phyloP scores from a whole-genome alignment of 2,329 filamentous ascomycete genomes.

The Fusarium sp. region DNA sequence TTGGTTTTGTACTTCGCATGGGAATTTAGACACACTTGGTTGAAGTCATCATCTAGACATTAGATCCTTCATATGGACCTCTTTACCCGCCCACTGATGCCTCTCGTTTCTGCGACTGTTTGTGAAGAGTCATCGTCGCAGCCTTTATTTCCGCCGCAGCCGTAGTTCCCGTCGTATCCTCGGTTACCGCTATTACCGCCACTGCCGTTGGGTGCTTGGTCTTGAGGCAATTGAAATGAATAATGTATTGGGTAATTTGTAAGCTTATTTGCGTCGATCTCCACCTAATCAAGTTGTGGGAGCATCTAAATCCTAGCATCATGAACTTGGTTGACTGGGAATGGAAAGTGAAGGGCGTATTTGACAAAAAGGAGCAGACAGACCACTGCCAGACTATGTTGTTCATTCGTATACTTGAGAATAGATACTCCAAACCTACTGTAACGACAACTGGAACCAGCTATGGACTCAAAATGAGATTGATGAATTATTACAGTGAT shows the following conservation, averaged over 20 bases:
- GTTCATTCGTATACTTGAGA: no score
- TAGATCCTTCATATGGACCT: conserved; percentile 1
- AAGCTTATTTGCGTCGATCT: background rate
- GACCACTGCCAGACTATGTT: no score
- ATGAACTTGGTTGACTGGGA: no score
- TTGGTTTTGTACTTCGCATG: conserved; percentile 12
- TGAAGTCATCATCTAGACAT: conserved; percentile 5
- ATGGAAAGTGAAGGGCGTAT: no score
- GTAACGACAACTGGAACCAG: no score
- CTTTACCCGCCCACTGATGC: background rate
- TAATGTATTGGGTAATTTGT: background rate
- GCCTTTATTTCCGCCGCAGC: background rate
- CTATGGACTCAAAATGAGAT: no score
- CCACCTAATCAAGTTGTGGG: background rate
- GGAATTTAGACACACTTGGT: conserved; percentile 4
- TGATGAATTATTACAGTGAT: no score
- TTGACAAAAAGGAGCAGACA: conserved; percentile 1
- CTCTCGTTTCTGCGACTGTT: background rate
- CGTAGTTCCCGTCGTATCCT: conserved; percentile 10
- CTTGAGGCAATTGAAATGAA: background rate
- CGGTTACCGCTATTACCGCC: conserved; percentile 11
- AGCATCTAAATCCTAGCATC: background rate
- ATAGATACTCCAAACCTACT: no score
- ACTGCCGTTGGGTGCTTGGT: background rate
- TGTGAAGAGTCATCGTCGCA: background rate